Base-by-base conservation (phyloP, 2,329 filamentous ascomycete species). In the Pyricularia grisea region DNA sequence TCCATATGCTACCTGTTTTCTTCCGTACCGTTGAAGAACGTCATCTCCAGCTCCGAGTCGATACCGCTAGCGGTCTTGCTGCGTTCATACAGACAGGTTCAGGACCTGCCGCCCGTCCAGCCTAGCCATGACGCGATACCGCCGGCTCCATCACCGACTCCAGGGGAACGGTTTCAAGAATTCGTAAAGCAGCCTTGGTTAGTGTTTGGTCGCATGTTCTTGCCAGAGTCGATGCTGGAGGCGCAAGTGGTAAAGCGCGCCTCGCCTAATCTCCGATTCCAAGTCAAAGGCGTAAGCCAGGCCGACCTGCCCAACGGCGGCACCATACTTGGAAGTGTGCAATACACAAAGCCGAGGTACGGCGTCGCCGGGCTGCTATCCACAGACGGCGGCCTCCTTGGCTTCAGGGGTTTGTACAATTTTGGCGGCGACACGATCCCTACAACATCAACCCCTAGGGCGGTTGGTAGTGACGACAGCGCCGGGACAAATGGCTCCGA, bases 1-100 rank as follows among this genome's bases (percentile, higher is more conserved):
- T 97, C 93, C n/a, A 87, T 99, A 69, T 97, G 94, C 17, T 99
- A 98, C 80, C 87, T 99, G 68, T 98, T 97, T 82, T 96, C 93
- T 66, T 97, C 93, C 2, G 84, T 95, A 10, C 89, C 93, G 14
- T 85, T 98, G 69, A 81, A 84, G 58, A 83, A 89, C 67, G 72
- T 93, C 84, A 78, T 83, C 12, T 87, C 85, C 12, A 87, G 88
- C 78, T 97, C 92, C 74, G 88, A 90, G 66, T 82, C 86, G 27
- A 90, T 97, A 55, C 88, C 93, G 17, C 82, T 99, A 11, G 90
- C 90, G 36, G 86, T 90, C 73, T 85, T 97, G 27, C 87, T 97
- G 67, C 88, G 88, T 69, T 93, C 94, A 1, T 98, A 97, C 78
- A 87, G 90, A 69, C 91, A 93, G 73, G 83, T 97, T 25, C 84